Conservation (phyloP, 2,329 filamentous ascomycete genomes). For the Penicillium glabrum region DNA sequence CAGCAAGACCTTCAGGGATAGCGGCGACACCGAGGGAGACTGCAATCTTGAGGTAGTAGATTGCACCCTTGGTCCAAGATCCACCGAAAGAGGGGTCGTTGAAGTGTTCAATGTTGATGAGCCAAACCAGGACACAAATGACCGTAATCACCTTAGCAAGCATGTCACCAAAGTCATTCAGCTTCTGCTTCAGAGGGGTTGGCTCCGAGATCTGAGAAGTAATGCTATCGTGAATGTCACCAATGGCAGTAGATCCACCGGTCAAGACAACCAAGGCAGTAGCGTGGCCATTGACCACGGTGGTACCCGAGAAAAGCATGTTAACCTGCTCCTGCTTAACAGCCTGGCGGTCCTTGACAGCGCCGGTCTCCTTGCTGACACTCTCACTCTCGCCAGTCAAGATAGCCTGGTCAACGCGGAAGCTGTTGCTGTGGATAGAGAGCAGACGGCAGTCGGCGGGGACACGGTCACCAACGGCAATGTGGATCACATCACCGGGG, state of each 20-base stretch:
- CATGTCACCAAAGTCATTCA: slow-evolving; percentile 95
- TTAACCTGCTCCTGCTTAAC: slow-evolving; percentile 98
- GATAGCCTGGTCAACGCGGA: slow-evolving; percentile 94
- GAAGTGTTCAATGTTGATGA: slow-evolving; percentile 98
- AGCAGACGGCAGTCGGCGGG: slow-evolving; percentile 92
- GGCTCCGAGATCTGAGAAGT: slow-evolving; percentile 96
- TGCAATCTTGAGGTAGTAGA: slow-evolving; percentile 99
- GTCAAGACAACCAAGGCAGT: slow-evolving; percentile 89
- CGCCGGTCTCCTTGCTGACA: slow-evolving; percentile 75
- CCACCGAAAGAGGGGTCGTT: slow-evolving; percentile 88
- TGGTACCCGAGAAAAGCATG: slow-evolving; percentile 97
- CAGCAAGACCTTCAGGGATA: slow-evolving; percentile 94
- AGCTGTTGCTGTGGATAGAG: slow-evolving; percentile 93
- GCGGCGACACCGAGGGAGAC: slow-evolving; percentile 97
- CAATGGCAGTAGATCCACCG: slow-evolving; percentile 87
- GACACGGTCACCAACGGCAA: slow-evolving; percentile 87
- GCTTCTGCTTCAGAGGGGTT: slow-evolving; percentile 95
- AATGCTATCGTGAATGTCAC: slow-evolving; percentile 98
- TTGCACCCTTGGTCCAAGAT: slow-evolving; percentile 87
- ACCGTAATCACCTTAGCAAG: slow-evolving; percentile 97
- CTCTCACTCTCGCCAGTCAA: slow-evolving; percentile 97
- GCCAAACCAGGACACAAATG: slow-evolving; percentile 94
- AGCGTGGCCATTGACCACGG: slow-evolving; percentile 90
- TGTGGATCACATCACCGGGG: slow-evolving; percentile 85
- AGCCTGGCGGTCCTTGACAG: slow-evolving; percentile 74